These are phyloP conservation scores for Dictyostelium capitatum DNA, from an alignment of 78 protist species.

Conservation along the genomic window DNA sequence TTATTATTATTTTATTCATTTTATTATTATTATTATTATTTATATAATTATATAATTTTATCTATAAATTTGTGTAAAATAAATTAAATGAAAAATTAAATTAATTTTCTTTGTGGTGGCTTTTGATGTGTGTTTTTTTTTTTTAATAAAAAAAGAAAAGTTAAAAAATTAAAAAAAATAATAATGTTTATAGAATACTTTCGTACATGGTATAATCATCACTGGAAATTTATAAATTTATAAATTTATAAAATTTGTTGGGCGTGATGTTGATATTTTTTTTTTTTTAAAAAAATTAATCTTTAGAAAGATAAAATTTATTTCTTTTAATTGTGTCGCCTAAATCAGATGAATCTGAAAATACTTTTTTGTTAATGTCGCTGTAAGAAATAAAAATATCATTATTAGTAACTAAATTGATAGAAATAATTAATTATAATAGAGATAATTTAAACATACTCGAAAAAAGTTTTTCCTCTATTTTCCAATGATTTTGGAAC, in stretches of 20 bases:
- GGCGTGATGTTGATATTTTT: neutral
- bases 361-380: slow-evolving; percentile 31
- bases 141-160: neutral
- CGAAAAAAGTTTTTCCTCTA: slow-evolving; percentile 60
- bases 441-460: neutral
- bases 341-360: neutral
- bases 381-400: neutral
- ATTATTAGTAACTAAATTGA: neutral
- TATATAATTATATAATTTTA: neutral
- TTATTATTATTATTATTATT: neutral
- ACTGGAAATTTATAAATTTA: too few species aligned
- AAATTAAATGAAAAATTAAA: neutral
- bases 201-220: too few species aligned
- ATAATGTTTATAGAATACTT: neutral
- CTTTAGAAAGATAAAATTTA: slow-evolving; percentile 46
- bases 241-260: too few species aligned
- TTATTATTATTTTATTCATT: neutral
- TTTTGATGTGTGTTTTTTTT: slow-evolving; percentile 1
- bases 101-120: neutral
- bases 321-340: slow-evolving; percentile 58
- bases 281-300: slow-evolving; percentile 9
- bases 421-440: neutral
- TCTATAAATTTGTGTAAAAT: too few species aligned
- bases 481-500: slow-evolving; percentile 49
- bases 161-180: slow-evolving; percentile 6